phyloP scores from a whole-genome alignment of 768 basidiomycete species.

The Macrolepiota fuliginosa region DNA sequence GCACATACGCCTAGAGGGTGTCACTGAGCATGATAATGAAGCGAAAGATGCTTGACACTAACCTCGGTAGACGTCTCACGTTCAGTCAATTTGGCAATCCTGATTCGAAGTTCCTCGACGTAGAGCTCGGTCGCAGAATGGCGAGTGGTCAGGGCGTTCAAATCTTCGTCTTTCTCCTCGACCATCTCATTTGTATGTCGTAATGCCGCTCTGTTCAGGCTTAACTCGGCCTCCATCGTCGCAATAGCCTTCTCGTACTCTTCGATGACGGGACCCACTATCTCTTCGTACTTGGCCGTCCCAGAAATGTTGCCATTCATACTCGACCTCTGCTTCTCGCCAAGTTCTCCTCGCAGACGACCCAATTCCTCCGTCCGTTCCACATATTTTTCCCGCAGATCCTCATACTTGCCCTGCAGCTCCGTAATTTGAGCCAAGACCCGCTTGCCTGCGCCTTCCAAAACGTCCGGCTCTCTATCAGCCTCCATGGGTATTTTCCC shows the following conservation, averaged over 20 bases:
- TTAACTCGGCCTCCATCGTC: conserved; percentile 91
- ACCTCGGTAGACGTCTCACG: conserved; percentile 93
- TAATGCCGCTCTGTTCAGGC: conserved; percentile 81
- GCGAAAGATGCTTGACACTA: conserved; percentile 20
- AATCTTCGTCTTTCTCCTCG: conserved; percentile 86
- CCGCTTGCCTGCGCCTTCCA: conserved; percentile 71
- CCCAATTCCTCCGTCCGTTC: conserved; percentile 89
- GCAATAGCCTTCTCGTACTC: conserved; percentile 98
- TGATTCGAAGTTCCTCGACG: conserved; percentile 77
- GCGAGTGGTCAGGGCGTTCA: conserved; percentile 61
- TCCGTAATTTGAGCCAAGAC: conserved; percentile 80
- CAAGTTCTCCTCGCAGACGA: conserved; percentile 73
- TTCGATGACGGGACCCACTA: conserved; percentile 96
- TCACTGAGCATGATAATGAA: conserved; percentile 15
- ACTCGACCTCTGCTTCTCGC: conserved; percentile 65
- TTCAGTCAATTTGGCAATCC: conserved; percentile 82
- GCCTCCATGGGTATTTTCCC: conserved; percentile 38
- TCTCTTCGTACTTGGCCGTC: conserved; percentile 83
- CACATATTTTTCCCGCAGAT: conserved; percentile 78
- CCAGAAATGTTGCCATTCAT: conserved; percentile 61
- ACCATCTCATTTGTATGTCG: conserved; percentile 90
- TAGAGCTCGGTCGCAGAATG: conserved; percentile 82
- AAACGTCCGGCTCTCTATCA: conserved; percentile 32
- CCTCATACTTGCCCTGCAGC: conserved; percentile 83
- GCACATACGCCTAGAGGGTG: conserved; percentile 75